Evolutionary conservation across 371 early-diverging fungal genomes (phyloP).

Genomic region (Mortierella sp.): DNA sequence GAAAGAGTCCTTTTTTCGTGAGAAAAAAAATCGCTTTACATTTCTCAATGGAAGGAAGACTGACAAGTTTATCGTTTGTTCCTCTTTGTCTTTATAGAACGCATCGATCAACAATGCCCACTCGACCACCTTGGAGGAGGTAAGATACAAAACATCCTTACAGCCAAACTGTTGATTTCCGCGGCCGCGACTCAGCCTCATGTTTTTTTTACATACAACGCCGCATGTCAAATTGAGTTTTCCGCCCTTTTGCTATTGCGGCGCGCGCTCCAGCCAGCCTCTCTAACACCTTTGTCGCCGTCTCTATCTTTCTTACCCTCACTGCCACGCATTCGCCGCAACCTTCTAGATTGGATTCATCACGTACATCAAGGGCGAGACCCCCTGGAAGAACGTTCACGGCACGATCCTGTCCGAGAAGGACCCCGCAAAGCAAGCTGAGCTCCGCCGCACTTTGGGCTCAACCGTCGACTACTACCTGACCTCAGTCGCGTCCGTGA

Average conservation of each 20-base stretch:
- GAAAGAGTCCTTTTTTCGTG: background rate
- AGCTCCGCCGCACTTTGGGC: constrained; percentile 47
- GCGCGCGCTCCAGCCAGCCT: too few relatives aligned
- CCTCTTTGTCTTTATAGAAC: constrained; percentile 15
- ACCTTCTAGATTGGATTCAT: constrained; percentile 62
- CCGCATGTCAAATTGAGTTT: background rate
- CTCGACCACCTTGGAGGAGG: constrained; percentile 56
- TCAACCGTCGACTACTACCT: constrained; percentile 56
- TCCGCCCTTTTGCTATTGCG: background rate
- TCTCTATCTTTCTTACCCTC: background rate
- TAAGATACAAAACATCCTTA: constrained; percentile 13
- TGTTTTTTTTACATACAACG: background rate
- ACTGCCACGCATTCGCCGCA: background rate
- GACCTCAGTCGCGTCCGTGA: constrained; percentile 51
- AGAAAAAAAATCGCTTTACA: background rate
- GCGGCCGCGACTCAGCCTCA: background rate
- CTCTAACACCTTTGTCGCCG: background rate
- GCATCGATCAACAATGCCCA: constrained; percentile 53
- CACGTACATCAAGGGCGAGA: constrained; percentile 55
- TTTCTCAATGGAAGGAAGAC: background rate
- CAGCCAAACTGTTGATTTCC: too few relatives aligned
- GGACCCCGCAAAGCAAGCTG: constrained; percentile 50
- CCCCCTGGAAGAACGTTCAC: constrained; percentile 54
- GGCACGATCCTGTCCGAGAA: constrained; percentile 43
- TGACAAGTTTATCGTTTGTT: background rate